phyloP scores from a whole-genome alignment of 371 early-diverging fungal genomes.

The Zopfochytrium polystomum region DNA sequence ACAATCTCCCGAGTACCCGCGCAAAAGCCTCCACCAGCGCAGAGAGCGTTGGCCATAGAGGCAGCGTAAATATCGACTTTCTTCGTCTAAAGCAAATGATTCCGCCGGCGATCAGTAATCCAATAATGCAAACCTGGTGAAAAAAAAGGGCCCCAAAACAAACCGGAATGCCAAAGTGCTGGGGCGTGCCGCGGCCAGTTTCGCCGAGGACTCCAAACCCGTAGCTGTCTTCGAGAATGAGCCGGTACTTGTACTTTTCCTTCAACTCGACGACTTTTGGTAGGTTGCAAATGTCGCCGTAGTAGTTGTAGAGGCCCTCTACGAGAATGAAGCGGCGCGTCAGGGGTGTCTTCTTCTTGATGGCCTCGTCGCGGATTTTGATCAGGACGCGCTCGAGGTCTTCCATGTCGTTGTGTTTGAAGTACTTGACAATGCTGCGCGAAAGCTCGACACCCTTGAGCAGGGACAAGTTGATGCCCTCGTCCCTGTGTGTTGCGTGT shows the following conservation, averaged over 20 bases:
- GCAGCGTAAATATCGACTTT: conserved; percentile 95
- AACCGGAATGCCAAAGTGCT: conserved; percentile 74
- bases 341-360: conserved; percentile 70
- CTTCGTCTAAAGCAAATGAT: conserved; percentile 36
- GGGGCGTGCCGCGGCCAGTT: conserved; percentile 87
- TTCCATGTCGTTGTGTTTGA: conserved; percentile 95
- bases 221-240: conserved; percentile 95
- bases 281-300: conserved; percentile 89
- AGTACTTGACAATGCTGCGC: conserved; percentile 81
- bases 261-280: conserved; percentile 75
- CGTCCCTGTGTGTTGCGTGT: conserved; percentile 70
- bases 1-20: conserved; percentile 82
- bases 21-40: conserved; percentile 95
- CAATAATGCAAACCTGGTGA: not conserved
- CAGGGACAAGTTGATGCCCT: conserved; percentile 81
- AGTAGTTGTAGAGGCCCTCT: conserved; percentile 94
- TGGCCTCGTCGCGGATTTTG: conserved; percentile 64
- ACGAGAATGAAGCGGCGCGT: conserved; percentile 93
- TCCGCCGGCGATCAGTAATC: too few relatives aligned
- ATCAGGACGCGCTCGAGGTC: conserved; percentile 87
- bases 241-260: conserved; percentile 92
- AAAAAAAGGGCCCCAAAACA: too few relatives aligned
- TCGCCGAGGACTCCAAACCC: conserved; percentile 92
- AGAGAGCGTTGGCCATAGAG: conserved; percentile 81
- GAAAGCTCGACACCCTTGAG: conserved; percentile 91